Base-by-base conservation (phyloP, 345 rosid species). In the Ricinus communis region DNA sequence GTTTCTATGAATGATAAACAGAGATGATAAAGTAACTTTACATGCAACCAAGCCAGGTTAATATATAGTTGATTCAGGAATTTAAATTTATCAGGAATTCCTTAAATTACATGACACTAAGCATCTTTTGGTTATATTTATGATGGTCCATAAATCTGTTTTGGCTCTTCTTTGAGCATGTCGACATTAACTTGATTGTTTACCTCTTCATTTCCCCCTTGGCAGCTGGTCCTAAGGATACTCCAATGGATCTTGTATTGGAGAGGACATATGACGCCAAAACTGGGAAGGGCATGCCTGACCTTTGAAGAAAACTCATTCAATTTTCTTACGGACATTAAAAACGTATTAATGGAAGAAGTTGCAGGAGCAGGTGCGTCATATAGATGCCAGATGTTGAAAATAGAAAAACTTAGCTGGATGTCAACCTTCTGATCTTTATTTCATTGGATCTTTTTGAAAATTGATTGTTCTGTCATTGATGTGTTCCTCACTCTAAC, bases 211-310 rank as follows among this genome's bases (percentile, higher is more conserved):
- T 76, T 53, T 43, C 25, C 31, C 8, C 22, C 27, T 25, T 62
- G 72, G 80, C 88, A 95, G 98, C 94, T 84, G 98, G 98, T 33
- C 88, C 90, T 30, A 95, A 86, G 83, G 99, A 95, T 72, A 92
- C 98, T 62, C 93, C 91, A 16, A 77, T 90, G 89, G 93, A 87
- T 30, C 76, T 78, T 40, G 97, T 92, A 40, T 68, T 82, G 87
- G 96, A 87, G 84, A 88, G 76, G 83, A 92, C 97, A 9, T 92
- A 90, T 19, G 97, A 95, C 72, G 81, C 90, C 13, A 90, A 88
- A 79, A 82, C 87, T 1, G 99, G 99, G 75, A 86, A 82, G 81
- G 99, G 99, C 77, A 89, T 90, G 98, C 99, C 99, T 66, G 93
- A 89, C 46, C 93, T 95, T 75, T 91, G 71, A 87, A 65, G 74